Evolutionary conservation across 2,329 filamentous ascomycete genomes (phyloP).

Genomic region (Curvularia sp.): DNA sequence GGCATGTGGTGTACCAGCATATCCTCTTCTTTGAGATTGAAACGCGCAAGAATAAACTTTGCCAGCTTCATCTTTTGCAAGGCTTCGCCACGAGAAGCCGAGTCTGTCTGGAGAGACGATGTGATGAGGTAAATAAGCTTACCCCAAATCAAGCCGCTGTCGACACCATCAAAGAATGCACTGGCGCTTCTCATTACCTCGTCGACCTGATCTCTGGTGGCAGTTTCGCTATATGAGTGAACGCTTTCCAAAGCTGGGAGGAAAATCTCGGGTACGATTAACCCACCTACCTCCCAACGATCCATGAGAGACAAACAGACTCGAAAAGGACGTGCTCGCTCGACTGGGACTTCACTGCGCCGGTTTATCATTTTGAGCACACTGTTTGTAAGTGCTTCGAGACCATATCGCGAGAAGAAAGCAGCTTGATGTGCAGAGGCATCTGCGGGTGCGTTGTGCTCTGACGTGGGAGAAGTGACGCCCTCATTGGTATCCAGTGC

Average conservation of each 20-base stretch:
- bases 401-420: constrained; percentile 83
- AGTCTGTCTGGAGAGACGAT: constrained; percentile 57
- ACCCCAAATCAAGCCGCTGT: constrained; percentile 90
- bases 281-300: constrained; percentile 92
- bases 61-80: constrained; percentile 73
- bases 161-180: constrained; percentile 96
- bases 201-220: constrained; percentile 73
- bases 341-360: constrained; percentile 62
- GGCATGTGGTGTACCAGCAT: constrained; percentile 90
- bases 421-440: constrained; percentile 57
- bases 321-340: constrained; percentile 83
- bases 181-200: constrained; percentile 93
- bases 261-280: constrained; percentile 88
- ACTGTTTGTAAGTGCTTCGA: constrained; percentile 75
- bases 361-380: constrained; percentile 77
- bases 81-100: constrained; percentile 56
- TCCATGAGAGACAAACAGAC: constrained; percentile 97
- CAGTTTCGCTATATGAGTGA: constrained; percentile 71
- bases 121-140: constrained; percentile 74
- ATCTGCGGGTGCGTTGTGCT: constrained; percentile 54
- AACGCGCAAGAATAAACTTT: constrained; percentile 82
- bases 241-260: constrained; percentile 84
- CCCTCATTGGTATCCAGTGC: constrained; percentile 47
- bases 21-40: constrained; percentile 95
- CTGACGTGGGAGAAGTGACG: constrained; percentile 53